Conservation (phyloP, 106 monocot genomes). For the Dendrobium catenatum region DNA sequence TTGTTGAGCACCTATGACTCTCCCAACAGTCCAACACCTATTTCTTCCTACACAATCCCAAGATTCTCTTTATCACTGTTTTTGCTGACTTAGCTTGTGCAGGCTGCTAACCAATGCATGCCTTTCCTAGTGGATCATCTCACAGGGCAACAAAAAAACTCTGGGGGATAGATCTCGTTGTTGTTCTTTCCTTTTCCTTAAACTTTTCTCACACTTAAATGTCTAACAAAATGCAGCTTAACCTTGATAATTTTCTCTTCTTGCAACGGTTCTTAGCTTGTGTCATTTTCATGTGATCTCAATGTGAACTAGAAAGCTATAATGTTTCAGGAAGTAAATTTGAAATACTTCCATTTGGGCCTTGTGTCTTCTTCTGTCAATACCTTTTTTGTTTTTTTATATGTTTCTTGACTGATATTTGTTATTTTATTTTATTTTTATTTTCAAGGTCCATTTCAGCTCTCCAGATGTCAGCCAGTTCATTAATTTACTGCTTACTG, state of each 20-base stretch:
- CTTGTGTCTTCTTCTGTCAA: background rate
- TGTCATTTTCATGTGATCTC: background rate
- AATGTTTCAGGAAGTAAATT: background rate
- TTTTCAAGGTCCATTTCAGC: slow-evolving; percentile 87
- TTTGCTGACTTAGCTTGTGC: background rate
- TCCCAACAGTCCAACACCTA: background rate
- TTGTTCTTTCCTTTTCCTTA: background rate
- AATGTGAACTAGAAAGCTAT: background rate
- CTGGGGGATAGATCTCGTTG: background rate
- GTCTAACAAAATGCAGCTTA: background rate
- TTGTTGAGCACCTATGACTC: background rate
- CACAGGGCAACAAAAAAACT: background rate
- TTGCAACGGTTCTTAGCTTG: background rate
- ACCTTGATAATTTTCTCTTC: background rate
- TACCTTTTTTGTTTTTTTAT: background rate
- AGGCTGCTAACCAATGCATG: background rate
- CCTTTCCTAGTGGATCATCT: background rate
- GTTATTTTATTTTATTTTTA: slow-evolving; percentile 13
- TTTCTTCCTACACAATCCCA: background rate
- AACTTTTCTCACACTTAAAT: background rate
- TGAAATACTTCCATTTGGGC: background rate
- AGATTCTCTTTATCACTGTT: background rate
- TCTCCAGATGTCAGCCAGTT: slow-evolving; percentile 65
- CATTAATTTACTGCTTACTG: slow-evolving; percentile 56
- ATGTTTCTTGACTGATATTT: slow-evolving; percentile 7